Base-by-base conservation (phyloP, 2,329 filamentous ascomycete genomes). In the Fusarium burgessii region DNA sequence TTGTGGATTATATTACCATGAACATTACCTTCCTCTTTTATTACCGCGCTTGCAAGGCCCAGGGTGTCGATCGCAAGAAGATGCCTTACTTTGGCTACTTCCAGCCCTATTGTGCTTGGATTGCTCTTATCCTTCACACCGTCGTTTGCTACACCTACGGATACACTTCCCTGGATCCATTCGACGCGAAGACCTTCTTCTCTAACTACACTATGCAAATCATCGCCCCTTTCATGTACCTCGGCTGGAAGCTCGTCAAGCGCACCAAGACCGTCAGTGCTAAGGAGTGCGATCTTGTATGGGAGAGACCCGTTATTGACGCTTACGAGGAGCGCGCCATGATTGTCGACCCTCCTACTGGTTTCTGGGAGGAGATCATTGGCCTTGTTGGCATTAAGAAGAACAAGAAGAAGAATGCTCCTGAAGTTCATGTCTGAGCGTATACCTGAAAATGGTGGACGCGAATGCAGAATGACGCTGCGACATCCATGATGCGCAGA, bases 191-290 rank as follows among this genome's bases (percentile, higher is more conserved):
- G 5, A 80, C 77, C 57, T 82, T 84, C 68, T 77, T 83, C 66
- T 79, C 81, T 13, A 85, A 86, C 79, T 87, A 87, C 76, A 83
- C 82, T 23, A 85, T 87, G 83, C 76, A 83, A 32, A 75, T 87
- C 18, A 76, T 88, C 9, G 82, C 83, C 0, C 80, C 82, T 3
- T 77, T 87, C 50, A 77, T 85, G 32, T 90, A 84, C 71, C 38
- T 82, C 7, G 81, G 81, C 67, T 91, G 87, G 86, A 91, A 91
- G 78, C 13, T 91, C 6, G 25, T 88, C 74, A 86, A 87, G 79
- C 82, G 80, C 38, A 90, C 88, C 3, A 84, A 83, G 67, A 77
- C 86, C 38, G 79, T 88, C 11, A 78, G 78, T 10, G 77, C 87
- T 0, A 73, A 81, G 11, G 84, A 90, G 68, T 85, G 83, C 2